These are phyloP conservation scores for Floccularia luteovirens DNA, from an alignment of 768 basidiomycete species.

Conservation along the genomic window DNA sequence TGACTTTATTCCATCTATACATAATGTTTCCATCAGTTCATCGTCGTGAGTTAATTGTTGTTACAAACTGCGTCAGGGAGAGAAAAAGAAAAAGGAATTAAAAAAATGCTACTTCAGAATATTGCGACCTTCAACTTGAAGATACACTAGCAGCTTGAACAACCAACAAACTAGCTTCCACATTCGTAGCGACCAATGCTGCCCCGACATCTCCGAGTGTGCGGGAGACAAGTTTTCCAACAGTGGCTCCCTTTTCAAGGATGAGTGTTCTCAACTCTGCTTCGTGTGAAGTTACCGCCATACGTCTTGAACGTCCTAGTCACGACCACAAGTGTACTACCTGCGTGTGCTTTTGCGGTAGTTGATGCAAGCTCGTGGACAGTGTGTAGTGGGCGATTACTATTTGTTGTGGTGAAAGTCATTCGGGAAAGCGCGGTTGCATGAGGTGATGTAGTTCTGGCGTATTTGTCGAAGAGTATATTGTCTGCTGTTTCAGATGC, in stretches of 20 bases:
- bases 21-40: too few relatives aligned
- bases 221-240: slow-evolving; percentile 55
- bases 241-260: slow-evolving; percentile 25
- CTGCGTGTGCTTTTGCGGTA: slow-evolving; percentile 16
- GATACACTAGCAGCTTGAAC: slow-evolving; percentile 45
- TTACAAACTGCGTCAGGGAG: too few relatives aligned
- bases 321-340: too few relatives aligned
- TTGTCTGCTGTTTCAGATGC: slow-evolving; percentile 81
- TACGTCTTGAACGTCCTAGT: slow-evolving; percentile 69
- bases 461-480: slow-evolving; percentile 64
- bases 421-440: slow-evolving; percentile 52
- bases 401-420: slow-evolving; percentile 42
- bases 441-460: slow-evolving; percentile 22
- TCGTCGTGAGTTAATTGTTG: too few relatives aligned
- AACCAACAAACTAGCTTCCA: slow-evolving; percentile 43
- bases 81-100: too few relatives aligned
- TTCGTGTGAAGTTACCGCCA: slow-evolving; percentile 52
- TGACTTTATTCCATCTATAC: too few relatives aligned
- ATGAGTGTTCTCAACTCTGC: slow-evolving; percentile 50
- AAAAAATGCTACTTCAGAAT: too few relatives aligned
- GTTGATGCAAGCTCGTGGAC: slow-evolving; percentile 40
- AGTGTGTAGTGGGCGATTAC: slow-evolving; percentile 48
- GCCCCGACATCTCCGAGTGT: slow-evolving; percentile 74
- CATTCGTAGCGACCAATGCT: slow-evolving; percentile 50
- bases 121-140: too few relatives aligned